Conservation (phyloP, 352 stramenopile species). For the Blastocystis sp. region DNA sequence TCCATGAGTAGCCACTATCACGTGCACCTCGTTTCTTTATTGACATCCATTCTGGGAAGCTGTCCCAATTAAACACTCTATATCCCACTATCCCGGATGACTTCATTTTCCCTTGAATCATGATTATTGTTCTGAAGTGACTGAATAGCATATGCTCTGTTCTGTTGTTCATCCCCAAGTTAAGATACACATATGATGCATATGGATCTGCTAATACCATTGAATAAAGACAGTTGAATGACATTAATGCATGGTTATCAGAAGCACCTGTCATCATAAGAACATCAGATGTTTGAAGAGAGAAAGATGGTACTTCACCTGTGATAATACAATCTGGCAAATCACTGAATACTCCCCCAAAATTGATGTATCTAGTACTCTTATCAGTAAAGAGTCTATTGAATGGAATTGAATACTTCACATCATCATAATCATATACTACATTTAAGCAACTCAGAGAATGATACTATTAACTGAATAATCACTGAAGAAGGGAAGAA, state of each 20-base stretch:
- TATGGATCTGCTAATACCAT: not conserved
- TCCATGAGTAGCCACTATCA: conserved; percentile 18
- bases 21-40: not conserved
- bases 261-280: not conserved
- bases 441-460: too few relatives aligned
- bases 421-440: conserved; percentile 1
- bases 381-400: not conserved
- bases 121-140: not conserved
- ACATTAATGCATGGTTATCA: not conserved
- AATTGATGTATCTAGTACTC: not conserved
- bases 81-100: not conserved
- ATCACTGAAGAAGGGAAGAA: too few relatives aligned
- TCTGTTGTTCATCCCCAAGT: not conserved
- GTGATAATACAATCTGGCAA: not conserved
- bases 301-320: not conserved
- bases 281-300: not conserved
- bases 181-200: not conserved
- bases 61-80: not conserved
- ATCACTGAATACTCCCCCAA: not conserved
- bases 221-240: not conserved
- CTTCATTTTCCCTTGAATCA: not conserved
- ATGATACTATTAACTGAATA: too few relatives aligned
- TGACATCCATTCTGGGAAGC: not conserved
- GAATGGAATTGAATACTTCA: not conserved
- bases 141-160: not conserved